Evolutionary conservation across 805 yeast species (phyloP).

Genomic region (Vanderwaltozyma tropicalis): DNA sequence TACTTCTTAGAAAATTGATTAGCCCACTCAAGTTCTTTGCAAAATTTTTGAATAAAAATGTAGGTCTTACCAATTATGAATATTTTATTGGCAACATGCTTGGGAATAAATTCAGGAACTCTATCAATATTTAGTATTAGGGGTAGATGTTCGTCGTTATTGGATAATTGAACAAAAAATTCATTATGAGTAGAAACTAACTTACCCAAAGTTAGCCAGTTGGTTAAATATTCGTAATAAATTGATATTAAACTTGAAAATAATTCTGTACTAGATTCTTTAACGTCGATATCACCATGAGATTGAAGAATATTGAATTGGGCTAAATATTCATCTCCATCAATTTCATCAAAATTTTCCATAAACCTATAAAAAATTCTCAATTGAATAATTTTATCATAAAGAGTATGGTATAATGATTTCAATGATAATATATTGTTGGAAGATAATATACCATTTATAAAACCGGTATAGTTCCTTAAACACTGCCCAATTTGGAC

Average conservation of each 20-base stretch:
- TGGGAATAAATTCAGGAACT: slow-evolving; percentile 33
- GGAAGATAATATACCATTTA: slow-evolving; percentile 37
- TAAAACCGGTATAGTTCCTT: slow-evolving; percentile 32
- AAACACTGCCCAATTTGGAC: slow-evolving; percentile 37
- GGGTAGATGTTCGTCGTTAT: slow-evolving; percentile 5
- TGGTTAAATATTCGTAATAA: slow-evolving; percentile 45
- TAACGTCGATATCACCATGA: slow-evolving; percentile 55
- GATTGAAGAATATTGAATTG: slow-evolving; percentile 38
- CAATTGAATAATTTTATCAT: slow-evolving; percentile 43
- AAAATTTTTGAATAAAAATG: slow-evolving; percentile 49
- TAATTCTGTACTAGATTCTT: slow-evolving; percentile 33
- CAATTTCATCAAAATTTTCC: slow-evolving; percentile 23
- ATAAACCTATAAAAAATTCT: slow-evolving; percentile 44
- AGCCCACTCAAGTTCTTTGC: slow-evolving; percentile 62
- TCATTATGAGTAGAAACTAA: slow-evolving; percentile 45
- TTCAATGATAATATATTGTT: slow-evolving; percentile 19
- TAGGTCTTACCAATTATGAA: slow-evolving; percentile 65
- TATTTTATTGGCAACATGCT: slow-evolving; percentile 34
- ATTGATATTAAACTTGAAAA: slow-evolving; percentile 43
- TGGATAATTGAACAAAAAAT: slow-evolving; percentile 41
- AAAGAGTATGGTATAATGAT: slow-evolving; percentile 29
- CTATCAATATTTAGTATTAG: slow-evolving; percentile 11
- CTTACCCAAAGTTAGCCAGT: slow-evolving; percentile 66
- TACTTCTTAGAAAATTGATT: slow-evolving; percentile 32
- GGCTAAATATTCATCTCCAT: slow-evolving; percentile 46